Conservation (phyloP, 441 rosid genomes). For the Erodium trifolium region DNA sequence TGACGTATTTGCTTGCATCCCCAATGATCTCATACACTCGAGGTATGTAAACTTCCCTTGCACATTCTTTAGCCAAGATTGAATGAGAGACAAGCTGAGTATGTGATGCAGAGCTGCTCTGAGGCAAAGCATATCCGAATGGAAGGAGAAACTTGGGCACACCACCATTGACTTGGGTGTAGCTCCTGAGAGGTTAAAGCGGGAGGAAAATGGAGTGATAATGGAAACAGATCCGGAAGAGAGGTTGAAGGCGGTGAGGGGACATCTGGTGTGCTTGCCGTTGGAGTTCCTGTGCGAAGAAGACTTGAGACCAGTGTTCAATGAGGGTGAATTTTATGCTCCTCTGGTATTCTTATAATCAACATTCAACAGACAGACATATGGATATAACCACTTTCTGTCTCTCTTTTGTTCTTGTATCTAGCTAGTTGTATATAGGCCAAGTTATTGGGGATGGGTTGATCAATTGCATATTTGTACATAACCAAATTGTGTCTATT, state of each 20-base stretch:
- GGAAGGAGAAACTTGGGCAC: constrained; percentile 88
- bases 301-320: constrained; percentile 93
- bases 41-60: constrained; percentile 35
- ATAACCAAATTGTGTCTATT: neutral
- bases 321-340: constrained; percentile 94
- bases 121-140: constrained; percentile 52
- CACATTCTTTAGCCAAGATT: neutral
- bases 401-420: neutral
- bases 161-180: constrained; percentile 90
- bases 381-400: neutral
- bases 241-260: constrained; percentile 54
- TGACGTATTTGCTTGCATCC: constrained; percentile 88
- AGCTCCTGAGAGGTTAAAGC: constrained; percentile 45
- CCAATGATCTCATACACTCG: constrained; percentile 83
- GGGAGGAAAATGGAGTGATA: constrained; percentile 36
- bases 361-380: neutral
- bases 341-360: constrained; percentile 77
- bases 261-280: constrained; percentile 93
- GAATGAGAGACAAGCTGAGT: neutral
- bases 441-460: neutral
- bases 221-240: constrained; percentile 24
- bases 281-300: constrained; percentile 88
- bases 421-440: neutral
- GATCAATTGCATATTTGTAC: neutral
- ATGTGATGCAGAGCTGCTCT: constrained; percentile 49